These are phyloP conservation scores for Durio zibethinus DNA, from an alignment of 345 rosid species.

Conservation along the genomic window DNA sequence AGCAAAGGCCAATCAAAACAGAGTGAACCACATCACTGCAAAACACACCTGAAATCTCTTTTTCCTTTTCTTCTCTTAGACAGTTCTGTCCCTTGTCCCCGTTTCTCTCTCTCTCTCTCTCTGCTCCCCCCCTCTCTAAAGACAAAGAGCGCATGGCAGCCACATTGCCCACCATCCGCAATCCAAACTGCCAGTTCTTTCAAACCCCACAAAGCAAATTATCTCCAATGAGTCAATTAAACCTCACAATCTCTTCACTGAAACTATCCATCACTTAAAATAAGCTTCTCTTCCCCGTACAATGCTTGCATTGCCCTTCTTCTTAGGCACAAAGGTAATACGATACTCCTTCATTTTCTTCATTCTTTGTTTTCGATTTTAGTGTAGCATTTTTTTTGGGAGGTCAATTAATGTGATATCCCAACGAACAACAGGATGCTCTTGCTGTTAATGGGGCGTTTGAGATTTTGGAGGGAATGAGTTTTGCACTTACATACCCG, in stretches of 20 bases:
- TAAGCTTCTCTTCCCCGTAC: slow-evolving; percentile 61
- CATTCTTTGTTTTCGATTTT: not conserved
- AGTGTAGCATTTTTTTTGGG: not conserved
- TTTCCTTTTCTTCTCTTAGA: slow-evolving; percentile 9
- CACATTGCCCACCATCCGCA: slow-evolving; percentile 38
- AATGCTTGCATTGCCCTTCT: slow-evolving; percentile 53
- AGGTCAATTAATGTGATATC: not conserved
- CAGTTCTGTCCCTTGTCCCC: too few species aligned
- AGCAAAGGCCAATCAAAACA: not conserved
- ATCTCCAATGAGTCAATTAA: slow-evolving; percentile 7
- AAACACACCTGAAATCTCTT: not conserved
- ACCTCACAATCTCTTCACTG: slow-evolving; percentile 26
- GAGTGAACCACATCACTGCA: not conserved
- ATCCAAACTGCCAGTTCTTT: slow-evolving; percentile 15
- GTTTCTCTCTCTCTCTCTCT: not conserved
- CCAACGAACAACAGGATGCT: slow-evolving; percentile 54
- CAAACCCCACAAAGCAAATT: slow-evolving; percentile 20
- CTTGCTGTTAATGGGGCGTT: slow-evolving; percentile 70
- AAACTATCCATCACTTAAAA: slow-evolving; percentile 26
- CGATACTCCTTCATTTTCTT: not conserved
- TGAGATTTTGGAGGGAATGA: slow-evolving; percentile 83
- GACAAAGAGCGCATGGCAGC: slow-evolving; percentile 52
- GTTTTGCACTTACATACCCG: slow-evolving; percentile 68
- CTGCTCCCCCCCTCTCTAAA: not conserved
- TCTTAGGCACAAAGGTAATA: slow-evolving; percentile 56